Evolutionary conservation across 2,329 filamentous ascomycete genomes (phyloP).

Genomic region (Xylaria sp.): DNA sequence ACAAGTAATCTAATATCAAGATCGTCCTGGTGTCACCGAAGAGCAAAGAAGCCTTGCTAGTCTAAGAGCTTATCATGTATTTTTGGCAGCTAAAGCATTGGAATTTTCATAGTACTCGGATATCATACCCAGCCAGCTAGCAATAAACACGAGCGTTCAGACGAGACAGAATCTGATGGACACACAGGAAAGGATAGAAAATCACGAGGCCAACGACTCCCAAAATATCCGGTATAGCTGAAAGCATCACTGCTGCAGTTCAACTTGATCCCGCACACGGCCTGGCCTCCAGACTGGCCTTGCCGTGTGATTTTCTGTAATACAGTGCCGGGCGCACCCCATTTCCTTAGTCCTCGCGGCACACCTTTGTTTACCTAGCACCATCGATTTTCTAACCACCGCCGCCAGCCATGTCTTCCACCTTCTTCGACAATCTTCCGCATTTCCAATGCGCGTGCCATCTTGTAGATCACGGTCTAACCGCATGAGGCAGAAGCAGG

Average conservation of each 20-base stretch:
- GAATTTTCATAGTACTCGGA: conserved; percentile 41
- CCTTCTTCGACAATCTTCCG: conserved; percentile 12
- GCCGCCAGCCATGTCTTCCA: conserved; percentile 11
- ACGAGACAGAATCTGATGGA: conserved; percentile 22
- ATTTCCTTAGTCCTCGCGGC: conserved; percentile 34
- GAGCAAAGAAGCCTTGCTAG: background rate
- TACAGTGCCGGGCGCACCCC: conserved; percentile 12
- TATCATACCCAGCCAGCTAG: conserved; percentile 36
- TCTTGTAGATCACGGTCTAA: conserved; percentile 32
- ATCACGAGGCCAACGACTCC: conserved; percentile 43
- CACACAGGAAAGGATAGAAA: conserved; percentile 34
- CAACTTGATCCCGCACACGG: conserved; percentile 35
- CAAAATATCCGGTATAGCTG: conserved; percentile 41
- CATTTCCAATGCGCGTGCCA: conserved; percentile 38
- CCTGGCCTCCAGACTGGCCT: conserved; percentile 13
- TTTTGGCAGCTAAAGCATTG: conserved; percentile 40
- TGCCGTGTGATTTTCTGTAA: conserved; percentile 7
- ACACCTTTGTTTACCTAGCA: conserved; percentile 34
- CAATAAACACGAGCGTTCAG: conserved; percentile 19
- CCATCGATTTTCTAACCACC: conserved; percentile 28
- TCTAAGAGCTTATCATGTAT: conserved; percentile 39
- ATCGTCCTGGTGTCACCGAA: background rate
- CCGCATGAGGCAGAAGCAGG: conserved; percentile 36
- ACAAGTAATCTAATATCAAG: background rate
- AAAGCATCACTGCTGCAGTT: conserved; percentile 38